Evolutionary conservation across 441 rosid genomes (phyloP).

Genomic region (Capsella rubella): DNA sequence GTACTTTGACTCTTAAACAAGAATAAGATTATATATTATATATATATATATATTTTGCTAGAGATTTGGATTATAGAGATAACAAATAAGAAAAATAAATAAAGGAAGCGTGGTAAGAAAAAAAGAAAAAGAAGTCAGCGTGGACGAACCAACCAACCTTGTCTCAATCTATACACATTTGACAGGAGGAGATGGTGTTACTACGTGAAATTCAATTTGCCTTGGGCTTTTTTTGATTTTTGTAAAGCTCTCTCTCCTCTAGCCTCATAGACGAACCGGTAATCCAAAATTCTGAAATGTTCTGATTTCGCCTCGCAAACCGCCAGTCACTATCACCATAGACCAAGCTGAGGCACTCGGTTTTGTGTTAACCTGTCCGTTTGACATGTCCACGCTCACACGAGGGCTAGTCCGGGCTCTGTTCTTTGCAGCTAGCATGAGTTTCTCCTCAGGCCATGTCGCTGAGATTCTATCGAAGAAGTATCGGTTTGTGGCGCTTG

Average conservation of each 20-base stretch:
- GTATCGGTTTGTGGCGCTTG: slow-evolving; percentile 83
- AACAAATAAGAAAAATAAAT: slow-evolving; percentile 17
- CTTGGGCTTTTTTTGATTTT: slow-evolving; percentile 27
- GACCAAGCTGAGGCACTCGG: slow-evolving; percentile 77
- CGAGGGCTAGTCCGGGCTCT: slow-evolving; percentile 57
- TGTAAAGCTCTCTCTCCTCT: slow-evolving; percentile 12
- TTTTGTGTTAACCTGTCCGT: slow-evolving; percentile 45
- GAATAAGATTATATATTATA: slow-evolving; percentile 27
- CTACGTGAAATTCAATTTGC: slow-evolving; percentile 13
- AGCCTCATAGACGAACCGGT: slow-evolving; percentile 69
- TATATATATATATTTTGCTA: slow-evolving; percentile 21
- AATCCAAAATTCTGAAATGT: slow-evolving; percentile 93
- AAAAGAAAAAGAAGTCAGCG: not conserved
- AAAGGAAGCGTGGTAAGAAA: slow-evolving; percentile 23
- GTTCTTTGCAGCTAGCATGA: slow-evolving; percentile 55
- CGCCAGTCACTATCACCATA: slow-evolving; percentile 94
- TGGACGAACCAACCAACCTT: slow-evolving; percentile 30
- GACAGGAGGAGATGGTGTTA: slow-evolving; percentile 37
- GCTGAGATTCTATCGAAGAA: slow-evolving; percentile 92
- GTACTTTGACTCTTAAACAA: not conserved
- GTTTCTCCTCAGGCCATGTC: slow-evolving; percentile 96
- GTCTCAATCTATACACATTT: slow-evolving; percentile 44
- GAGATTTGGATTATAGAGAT: slow-evolving; percentile 28
- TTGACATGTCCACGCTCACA: slow-evolving; percentile 62
- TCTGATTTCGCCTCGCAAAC: slow-evolving; percentile 86